phyloP scores from a whole-genome alignment of 1,284 basidiomycete species.

The Gomphus bonarii region DNA sequence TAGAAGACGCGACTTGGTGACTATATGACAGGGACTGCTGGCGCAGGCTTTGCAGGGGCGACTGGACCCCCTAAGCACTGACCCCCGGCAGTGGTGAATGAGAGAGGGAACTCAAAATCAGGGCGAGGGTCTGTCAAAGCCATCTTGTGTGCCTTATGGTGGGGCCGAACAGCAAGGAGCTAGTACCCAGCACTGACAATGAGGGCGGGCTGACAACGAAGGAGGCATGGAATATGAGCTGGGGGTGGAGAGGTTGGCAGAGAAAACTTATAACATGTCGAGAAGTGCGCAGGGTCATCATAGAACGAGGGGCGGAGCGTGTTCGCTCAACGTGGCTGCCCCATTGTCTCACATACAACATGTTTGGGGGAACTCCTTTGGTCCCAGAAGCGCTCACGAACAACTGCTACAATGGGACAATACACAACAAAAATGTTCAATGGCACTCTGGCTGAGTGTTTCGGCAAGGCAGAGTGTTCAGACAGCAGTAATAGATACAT shows the following conservation, averaged over 20 bases:
- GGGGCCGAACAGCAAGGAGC: neutral
- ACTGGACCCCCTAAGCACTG: no score
- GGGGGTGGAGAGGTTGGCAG: neutral
- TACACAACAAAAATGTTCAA: neutral
- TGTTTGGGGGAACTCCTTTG: neutral
- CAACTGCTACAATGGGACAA: no score
- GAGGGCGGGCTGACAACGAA: no score
- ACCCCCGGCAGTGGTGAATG: no score
- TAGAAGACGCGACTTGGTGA: no score
- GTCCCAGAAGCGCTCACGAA: neutral
- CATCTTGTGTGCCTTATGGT: neutral
- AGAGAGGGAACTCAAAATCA: no score
- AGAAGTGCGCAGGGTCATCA: neutral
- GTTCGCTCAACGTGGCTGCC: neutral
- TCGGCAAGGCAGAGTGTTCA: neutral
- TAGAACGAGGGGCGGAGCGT: neutral
- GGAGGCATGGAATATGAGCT: neutral
- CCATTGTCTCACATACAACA: neutral
- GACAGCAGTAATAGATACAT: slow-evolving; percentile 1
- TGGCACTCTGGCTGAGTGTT: neutral
- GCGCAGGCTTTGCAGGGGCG: no score
- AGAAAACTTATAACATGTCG: neutral
- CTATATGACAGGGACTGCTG: no score
- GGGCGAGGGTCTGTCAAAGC: neutral
- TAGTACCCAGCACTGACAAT: neutral